Percentiles rank a stretch among this genome's conserved stretches.
These are phyloP conservation scores for Thermochaetoides thermophila DNA, from an alignment of 495 filamentous ascomycete species.

Conservation along the genomic window DNA sequence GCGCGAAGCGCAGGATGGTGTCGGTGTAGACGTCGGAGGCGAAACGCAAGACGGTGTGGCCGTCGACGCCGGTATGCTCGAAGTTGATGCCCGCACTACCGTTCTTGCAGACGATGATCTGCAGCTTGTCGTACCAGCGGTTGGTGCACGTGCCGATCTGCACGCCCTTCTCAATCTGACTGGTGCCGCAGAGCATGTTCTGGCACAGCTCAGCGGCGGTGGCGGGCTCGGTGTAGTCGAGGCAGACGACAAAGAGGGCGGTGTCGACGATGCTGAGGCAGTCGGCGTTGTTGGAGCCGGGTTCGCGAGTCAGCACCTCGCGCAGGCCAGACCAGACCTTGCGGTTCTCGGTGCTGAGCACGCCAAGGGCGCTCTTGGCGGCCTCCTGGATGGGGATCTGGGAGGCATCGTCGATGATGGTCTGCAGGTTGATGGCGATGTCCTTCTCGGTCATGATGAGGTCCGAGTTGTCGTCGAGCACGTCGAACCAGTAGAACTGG, in stretches of 20 bases:
- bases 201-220: slow-evolving; percentile 70
- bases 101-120: slow-evolving; percentile 99
- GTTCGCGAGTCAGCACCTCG: slow-evolving; percentile 77
- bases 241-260: slow-evolving; percentile 78
- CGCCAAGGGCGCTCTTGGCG: slow-evolving; percentile 82
- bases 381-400: slow-evolving; percentile 86
- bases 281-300: slow-evolving; percentile 84
- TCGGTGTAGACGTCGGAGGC: slow-evolving; percentile 95
- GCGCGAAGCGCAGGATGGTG: slow-evolving; percentile 90
- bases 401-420: slow-evolving; percentile 78
- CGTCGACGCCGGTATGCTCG: slow-evolving; percentile 95
- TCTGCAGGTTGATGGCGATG: slow-evolving; percentile 79
- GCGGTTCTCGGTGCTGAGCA: slow-evolving; percentile 90
- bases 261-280: slow-evolving; percentile 90
- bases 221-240: slow-evolving; percentile 79
- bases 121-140: slow-evolving; percentile 96
- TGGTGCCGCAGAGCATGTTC: slow-evolving; percentile 97
- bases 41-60: slow-evolving; percentile 91
- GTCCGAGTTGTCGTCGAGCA: slow-evolving; percentile 84
- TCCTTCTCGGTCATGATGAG: slow-evolving; percentile 97
- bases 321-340: slow-evolving; percentile 87
- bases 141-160: slow-evolving; percentile 97
- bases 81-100: slow-evolving; percentile 98
- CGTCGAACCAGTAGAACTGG: slow-evolving; percentile 99
- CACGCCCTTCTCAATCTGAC: slow-evolving; percentile 77